Conservation (phyloP, 768 basidiomycete species). For the Holtermannia corniformis region DNA sequence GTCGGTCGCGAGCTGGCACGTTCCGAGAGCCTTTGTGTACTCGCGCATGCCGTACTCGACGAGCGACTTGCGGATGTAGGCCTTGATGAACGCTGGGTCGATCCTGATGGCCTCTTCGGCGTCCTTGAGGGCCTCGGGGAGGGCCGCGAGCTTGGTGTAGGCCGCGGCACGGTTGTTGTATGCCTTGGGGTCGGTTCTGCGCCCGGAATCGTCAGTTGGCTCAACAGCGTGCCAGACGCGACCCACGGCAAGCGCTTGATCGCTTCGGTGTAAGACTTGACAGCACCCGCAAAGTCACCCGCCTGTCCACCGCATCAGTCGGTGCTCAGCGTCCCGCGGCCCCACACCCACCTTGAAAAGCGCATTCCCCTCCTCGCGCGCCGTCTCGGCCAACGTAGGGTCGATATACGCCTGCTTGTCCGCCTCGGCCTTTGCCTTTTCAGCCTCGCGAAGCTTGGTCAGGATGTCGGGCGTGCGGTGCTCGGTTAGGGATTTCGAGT, state of each 20-base stretch:
- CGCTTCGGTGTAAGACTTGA: slow-evolving; percentile 86
- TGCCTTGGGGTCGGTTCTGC: slow-evolving; percentile 61
- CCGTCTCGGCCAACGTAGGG: slow-evolving; percentile 66
- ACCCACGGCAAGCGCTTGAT: slow-evolving; percentile 80
- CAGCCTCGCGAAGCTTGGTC: slow-evolving; percentile 73
- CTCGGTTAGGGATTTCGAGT: slow-evolving; percentile 85
- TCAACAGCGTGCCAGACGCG: background rate
- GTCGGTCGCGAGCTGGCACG: slow-evolving; percentile 64
- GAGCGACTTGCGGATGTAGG: slow-evolving; percentile 83
- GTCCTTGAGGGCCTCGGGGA: slow-evolving; percentile 94
- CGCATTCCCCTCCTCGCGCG: slow-evolving; percentile 84
- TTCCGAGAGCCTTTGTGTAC: slow-evolving; percentile 74
- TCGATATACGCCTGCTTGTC: slow-evolving; percentile 79
- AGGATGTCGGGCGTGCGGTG: slow-evolving; percentile 91
- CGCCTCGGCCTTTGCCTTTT: slow-evolving; percentile 65
- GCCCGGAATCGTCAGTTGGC: background rate
- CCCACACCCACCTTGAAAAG: slow-evolving; percentile 60
- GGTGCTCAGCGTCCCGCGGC: background rate
- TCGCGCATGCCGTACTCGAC: slow-evolving; percentile 87
- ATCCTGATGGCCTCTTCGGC: slow-evolving; percentile 84
- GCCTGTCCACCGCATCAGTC: slow-evolving; percentile 33
- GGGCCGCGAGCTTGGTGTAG: slow-evolving; percentile 85
- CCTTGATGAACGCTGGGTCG: slow-evolving; percentile 87
- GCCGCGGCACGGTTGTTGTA: slow-evolving; percentile 99
- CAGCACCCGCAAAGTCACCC: slow-evolving; percentile 82